Base-by-base conservation (phyloP, 306 rosid species). In the Quillaja saponaria region DNA sequence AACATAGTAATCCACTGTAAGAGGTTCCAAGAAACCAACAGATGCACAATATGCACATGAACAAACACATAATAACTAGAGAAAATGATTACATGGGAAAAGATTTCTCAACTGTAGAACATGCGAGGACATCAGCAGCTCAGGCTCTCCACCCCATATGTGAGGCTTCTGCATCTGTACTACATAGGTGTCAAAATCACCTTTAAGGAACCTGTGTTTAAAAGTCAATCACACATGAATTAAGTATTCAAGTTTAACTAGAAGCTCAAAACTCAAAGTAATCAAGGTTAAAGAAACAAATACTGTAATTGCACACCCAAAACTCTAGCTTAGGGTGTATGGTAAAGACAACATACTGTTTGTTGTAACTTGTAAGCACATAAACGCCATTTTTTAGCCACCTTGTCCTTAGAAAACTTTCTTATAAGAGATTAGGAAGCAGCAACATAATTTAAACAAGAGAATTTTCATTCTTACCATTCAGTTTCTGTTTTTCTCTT, bases 91-190 rank as follows among this genome's bases (percentile, higher is more conserved):
- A n/a, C n/a, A n/a, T n/a, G n/a, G 33, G 28, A 55, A 61, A 68
- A 51, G 67, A 31, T 19, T 19, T 58, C 69, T 63, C 71, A 85
- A 91, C 97, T 38, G 63, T 59, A 87, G 72, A 64, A 85, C 91
- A 71, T 91, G 96, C 4, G 95, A 80, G 58, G 85, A 77, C 96
- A 85, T 87, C 20, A 87, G 87, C 79, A 91, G 77, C 77, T 91
- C 96, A 28, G 96, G 97, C 71, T 87, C 96, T 47, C 97, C 96
- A 44, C 96, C 96, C 96, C 95, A 85, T 13, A 38, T 71, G 54
- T 91, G 86, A 20, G 95, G 71, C 58, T 81, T 84, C 69, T 90
- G 66, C 86, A 91, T 91, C 55, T 77, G 86, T 39, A 62, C 73
- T 54, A 88, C 78, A 33, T 91, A 91, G 3, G 74, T 61, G 9